These are phyloP conservation scores for Angomonas desouzai DNA, from an alignment of 208 protist genomes.

Conservation along the genomic window DNA sequence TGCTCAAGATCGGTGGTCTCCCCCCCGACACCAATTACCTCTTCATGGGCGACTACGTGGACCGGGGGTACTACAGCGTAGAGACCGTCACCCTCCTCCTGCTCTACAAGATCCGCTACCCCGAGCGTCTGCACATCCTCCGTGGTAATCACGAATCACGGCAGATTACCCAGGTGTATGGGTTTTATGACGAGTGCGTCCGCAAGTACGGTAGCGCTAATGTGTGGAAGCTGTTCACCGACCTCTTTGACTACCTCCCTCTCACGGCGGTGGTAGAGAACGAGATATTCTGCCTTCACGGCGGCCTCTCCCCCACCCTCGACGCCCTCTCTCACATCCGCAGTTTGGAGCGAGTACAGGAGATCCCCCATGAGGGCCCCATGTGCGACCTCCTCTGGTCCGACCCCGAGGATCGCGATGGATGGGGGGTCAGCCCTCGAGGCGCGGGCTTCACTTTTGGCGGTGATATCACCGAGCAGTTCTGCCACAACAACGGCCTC, in stretches of 20 bases:
- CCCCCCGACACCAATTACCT: constrained; percentile 98
- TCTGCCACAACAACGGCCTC: constrained; percentile 98
- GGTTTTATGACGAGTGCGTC: constrained; percentile 99
- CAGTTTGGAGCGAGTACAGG: constrained; percentile 94
- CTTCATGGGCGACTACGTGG: constrained; percentile 97
- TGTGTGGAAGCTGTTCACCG: constrained; percentile 97
- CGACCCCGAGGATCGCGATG: constrained; percentile 95
- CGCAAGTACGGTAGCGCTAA: constrained; percentile 96
- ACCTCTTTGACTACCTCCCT: constrained; percentile 98
- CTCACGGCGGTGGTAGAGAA: constrained; percentile 97
- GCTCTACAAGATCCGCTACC: constrained; percentile 96
- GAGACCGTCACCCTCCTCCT: constrained; percentile 93
- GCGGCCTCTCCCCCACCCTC: constrained; percentile 93
- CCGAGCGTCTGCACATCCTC: constrained; percentile 94
- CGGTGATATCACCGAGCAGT: constrained; percentile 97
- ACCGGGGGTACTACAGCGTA: constrained; percentile 94
- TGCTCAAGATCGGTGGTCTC: constrained; percentile 96
- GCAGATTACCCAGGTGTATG: constrained; percentile 98
- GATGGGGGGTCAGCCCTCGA: constrained; percentile 97
- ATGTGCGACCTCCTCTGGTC: constrained; percentile 99
- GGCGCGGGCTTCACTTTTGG: constrained; percentile 99
- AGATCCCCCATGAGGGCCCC: constrained; percentile 98
- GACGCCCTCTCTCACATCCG: constrained; percentile 95
- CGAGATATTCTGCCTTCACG: constrained; percentile 97
- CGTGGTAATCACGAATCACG: constrained; percentile 98